Evolutionary conservation across 495 filamentous ascomycete species (phyloP), one percentile per base, ranked within the genome.

Genomic region (Bombardia bombarda): DNA sequence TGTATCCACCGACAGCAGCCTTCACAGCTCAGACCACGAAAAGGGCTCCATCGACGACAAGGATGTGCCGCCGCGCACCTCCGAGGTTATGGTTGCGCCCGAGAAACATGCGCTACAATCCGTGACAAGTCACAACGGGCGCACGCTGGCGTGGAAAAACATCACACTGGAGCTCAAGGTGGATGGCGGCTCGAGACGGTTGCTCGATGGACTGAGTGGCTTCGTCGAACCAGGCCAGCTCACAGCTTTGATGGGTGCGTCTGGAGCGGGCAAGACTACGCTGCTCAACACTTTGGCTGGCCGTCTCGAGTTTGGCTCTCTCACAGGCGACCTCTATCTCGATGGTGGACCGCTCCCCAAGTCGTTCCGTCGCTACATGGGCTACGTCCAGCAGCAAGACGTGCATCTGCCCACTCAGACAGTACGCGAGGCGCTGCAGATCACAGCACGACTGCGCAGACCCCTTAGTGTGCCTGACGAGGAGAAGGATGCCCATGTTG

Each of bases 301-400:
- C 46, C 79, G 86, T 7, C 75, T 82, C 50, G 78, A 70, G 19
- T 73, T 69, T 48, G 87, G 87, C 28, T 69, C 80, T 4, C 66
- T 88, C 32, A 74, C 68, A n/a, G 87, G 86, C 3, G 73, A 84
- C 28, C 82, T 87, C 65, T 61, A 82, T 0, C 75, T 92, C 14
- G 82, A 90, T 52, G 87, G 87, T 9, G 69, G 70, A 17, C 65
- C 72, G 1, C 72, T 85, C 0, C 79, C 74, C 1, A 51, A 66
- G 1, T 76, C 79, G 21, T 94, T 92, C 62, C 81, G 86, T 53
- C 72, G 86, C 17, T 72, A 72, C 4, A 88, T 83, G 23, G 87
- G 87, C 25, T 92, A 84, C 65, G 86, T 79, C 47, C 78, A 90
- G 54, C 87, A 94, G 55, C 80, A 81, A 61, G 87, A 94, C 67